These are phyloP conservation scores for Medicago arabica DNA, from an alignment of 306 rosid species.

Conservation along the genomic window DNA sequence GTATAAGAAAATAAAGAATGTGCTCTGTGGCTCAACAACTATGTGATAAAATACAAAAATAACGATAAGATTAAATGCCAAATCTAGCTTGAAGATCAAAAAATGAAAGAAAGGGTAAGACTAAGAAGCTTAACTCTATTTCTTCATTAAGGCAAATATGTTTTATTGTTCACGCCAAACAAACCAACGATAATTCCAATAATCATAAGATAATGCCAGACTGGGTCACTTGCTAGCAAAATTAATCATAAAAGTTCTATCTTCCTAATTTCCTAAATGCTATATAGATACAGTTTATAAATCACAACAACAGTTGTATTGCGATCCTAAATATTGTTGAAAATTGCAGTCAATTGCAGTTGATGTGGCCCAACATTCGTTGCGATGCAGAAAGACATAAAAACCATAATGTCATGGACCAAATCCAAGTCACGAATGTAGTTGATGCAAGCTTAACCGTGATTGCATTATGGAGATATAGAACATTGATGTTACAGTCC, in stretches of 20 bases:
- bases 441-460: neutral
- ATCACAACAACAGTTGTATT: neutral
- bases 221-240: neutral
- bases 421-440: neutral
- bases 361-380: neutral
- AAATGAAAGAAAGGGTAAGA: neutral
- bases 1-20: conserved; percentile 1
- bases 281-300: neutral
- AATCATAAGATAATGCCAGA: conserved; percentile 18
- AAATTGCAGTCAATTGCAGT: neutral
- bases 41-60: conserved; percentile 26
- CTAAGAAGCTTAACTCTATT: neutral
- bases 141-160: conserved; percentile 12
- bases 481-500: neutral
- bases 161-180: conserved; percentile 10
- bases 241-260: neutral
- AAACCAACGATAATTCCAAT: conserved; percentile 9
- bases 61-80: neutral
- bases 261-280: conserved; percentile 1
- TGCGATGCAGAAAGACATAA: neutral
- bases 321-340: neutral
- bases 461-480: neutral
- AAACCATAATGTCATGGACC: neutral
- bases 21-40: neutral
- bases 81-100: conserved; percentile 11